A percentile compares a stretch with the other conserved stretches of the same genome.
Evolutionary conservation across 2,329 filamentous ascomycete species (phyloP).

Genomic region (Colletotrichum coccodes): DNA sequence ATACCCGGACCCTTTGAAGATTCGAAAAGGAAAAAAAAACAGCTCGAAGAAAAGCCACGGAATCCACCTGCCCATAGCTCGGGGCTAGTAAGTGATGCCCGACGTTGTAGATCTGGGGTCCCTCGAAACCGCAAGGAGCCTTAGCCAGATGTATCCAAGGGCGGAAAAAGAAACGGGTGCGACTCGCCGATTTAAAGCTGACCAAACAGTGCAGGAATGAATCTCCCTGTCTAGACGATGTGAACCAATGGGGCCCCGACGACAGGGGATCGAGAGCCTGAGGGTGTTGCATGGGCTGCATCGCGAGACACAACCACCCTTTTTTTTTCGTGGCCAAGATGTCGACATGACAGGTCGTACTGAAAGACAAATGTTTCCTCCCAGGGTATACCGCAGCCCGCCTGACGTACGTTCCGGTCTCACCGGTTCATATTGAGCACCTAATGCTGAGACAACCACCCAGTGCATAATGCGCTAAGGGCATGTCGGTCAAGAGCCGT

Average conservation of each 20-base stretch:
- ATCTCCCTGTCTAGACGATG: constrained; percentile 4
- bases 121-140: constrained; percentile 8
- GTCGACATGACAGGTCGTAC: constrained; percentile 15
- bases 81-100: background rate
- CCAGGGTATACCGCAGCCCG: constrained; percentile 16
- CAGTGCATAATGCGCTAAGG: constrained; percentile 4
- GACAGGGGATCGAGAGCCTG: constrained; percentile 5
- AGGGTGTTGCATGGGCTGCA: constrained; percentile 12
- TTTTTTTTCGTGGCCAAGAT: background rate
- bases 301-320: constrained; percentile 24
- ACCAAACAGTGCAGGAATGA: constrained; percentile 11
- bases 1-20: background rate
- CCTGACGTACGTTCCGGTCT: constrained; percentile 26
- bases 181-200: constrained; percentile 13
- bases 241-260: constrained; percentile 12
- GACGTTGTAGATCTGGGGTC: constrained; percentile 24
- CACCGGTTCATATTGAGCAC: constrained; percentile 10
- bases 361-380: constrained; percentile 8
- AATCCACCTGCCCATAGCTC: background rate
- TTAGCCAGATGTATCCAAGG: constrained; percentile 13
- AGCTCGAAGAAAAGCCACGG: background rate
- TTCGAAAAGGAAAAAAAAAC: background rate
- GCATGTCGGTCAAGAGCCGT: constrained; percentile 26
- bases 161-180: constrained; percentile 23
- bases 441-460: constrained; percentile 16